Evolutionary conservation across 2,329 filamentous ascomycete species (phyloP), one percentile per base, ranked within the genome.

Genomic region (Mycosphaerella sp.): DNA sequence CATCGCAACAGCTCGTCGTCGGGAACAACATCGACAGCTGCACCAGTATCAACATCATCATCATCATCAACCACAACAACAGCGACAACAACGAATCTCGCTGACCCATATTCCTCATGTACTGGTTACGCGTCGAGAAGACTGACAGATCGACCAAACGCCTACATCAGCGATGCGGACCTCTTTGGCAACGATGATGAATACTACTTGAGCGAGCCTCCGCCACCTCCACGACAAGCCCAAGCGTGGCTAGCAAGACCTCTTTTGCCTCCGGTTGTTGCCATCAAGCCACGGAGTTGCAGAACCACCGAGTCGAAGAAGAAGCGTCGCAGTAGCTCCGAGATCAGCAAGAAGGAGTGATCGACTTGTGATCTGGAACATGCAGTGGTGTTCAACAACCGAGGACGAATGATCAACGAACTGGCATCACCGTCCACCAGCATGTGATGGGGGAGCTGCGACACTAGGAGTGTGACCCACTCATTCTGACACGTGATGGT

Each of bases 141-240:
- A 32, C 53, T 58, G 32, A 59, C 52, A 7, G 48, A 45, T 39
- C 62, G 45, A 23, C 60, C 67, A 1, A 70, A 62, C 59, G 59
- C 68, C 2, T 72, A 71, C 53, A 63, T 72, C 48, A 68, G 64
- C 57, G 69, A 72, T 55, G 67, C 68, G 49, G 69, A 72, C 46
- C 64, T 72, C 14, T 67, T 69, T 50, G 67, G 68, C 26, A 65
- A 66, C 46, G 67, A 69, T 45, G 62, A 66, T 26, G 62, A 60
- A n/a, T 57, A 61, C 23, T 68, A 64, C 49, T 60, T 70, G 41
- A 60, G 58, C 48, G 66, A 68, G 47, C 62, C 68, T 40, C 69
- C 68, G 38, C 59, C 64, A 34, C 67, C 69, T 40, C 69, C 68
- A 43, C 54, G 69, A 41, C 55, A 64, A 36, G 67, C 69, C 4